Evolutionary conservation across 1,139 yeast genomes (phyloP).

Genomic region (Yamadazyma epiphylla): DNA sequence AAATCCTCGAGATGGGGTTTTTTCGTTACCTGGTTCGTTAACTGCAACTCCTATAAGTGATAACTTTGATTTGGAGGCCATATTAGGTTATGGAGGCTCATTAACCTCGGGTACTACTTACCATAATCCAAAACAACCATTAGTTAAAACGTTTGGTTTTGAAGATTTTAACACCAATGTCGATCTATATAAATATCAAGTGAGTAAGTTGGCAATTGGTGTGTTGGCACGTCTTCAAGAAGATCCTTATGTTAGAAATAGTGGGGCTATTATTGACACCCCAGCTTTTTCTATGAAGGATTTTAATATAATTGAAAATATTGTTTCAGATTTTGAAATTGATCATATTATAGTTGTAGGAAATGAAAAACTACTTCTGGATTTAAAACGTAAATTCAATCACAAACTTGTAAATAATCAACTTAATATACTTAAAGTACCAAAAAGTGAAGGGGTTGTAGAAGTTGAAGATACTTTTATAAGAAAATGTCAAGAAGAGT

Average conservation of each 20-base stretch:
- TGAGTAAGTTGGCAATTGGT: conserved; percentile 57
- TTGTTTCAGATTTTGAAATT: conserved; percentile 60
- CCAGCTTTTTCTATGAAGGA: conserved; percentile 58
- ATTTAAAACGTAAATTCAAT: conserved; percentile 54
- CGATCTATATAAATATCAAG: conserved; percentile 53
- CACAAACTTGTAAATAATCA: conserved; percentile 38
- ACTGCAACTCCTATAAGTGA: conserved; percentile 85
- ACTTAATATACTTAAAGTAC: conserved; percentile 55
- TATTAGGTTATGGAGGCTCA: conserved; percentile 75
- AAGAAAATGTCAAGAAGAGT: conserved; percentile 68
- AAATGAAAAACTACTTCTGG: conserved; percentile 62
- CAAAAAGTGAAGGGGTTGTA: conserved; percentile 70
- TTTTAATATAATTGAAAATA: conserved; percentile 52
- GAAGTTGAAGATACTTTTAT: conserved; percentile 68
- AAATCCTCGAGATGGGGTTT: conserved; percentile 77
- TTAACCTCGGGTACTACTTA: conserved; percentile 80
- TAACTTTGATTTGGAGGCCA: conserved; percentile 69
- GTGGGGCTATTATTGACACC: conserved; percentile 78
- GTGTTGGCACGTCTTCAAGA: conserved; percentile 55
- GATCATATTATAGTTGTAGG: conserved; percentile 58
- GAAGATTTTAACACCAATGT: conserved; percentile 57
- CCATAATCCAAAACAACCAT: conserved; percentile 83
- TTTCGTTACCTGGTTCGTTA: conserved; percentile 79
- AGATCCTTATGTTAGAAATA: conserved; percentile 47
- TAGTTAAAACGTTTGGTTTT: conserved; percentile 77